These are phyloP conservation scores for Peniophora sp. DNA, from an alignment of 1,284 basidiomycete species.

Conservation along the genomic window DNA sequence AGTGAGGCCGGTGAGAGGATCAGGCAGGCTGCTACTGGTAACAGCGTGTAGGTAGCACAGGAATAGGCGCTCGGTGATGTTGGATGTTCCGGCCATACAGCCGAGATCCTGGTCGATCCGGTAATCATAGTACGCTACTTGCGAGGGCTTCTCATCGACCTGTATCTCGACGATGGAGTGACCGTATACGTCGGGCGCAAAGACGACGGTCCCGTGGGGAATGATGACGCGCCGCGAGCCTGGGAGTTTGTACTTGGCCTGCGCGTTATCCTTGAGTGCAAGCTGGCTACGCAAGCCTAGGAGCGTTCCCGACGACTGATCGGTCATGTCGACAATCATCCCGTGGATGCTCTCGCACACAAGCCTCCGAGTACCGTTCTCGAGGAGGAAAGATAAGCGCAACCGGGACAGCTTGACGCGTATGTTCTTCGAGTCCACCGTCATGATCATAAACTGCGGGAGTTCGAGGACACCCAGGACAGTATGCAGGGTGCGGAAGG, in stretches of 20 bases:
- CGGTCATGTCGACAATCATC: conserved; percentile 19
- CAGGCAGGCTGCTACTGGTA: conserved; percentile 32
- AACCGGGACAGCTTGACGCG: conserved; percentile 24
- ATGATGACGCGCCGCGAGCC: conserved; percentile 22
- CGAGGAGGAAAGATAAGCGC: conserved; percentile 26
- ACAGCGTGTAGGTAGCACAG: conserved; percentile 37
- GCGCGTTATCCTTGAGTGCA: conserved; percentile 21
- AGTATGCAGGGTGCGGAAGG: not conserved
- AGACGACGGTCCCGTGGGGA: conserved; percentile 25
- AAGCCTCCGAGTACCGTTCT: conserved; percentile 15
- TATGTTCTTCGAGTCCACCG: conserved; percentile 3
- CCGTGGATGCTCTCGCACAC: conserved; percentile 27
- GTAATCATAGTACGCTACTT: conserved; percentile 22
- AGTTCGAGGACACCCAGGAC: not conserved
- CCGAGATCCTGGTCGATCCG: conserved; percentile 29
- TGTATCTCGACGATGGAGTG: conserved; percentile 8
- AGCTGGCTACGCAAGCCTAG: conserved; percentile 32
- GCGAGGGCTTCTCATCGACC: not conserved
- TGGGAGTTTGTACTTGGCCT: conserved; percentile 2
- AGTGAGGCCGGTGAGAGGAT: conserved; percentile 35
- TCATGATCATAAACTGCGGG: not conserved
- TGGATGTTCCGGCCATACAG: conserved; percentile 24
- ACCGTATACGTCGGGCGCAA: conserved; percentile 1
- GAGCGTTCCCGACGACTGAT: conserved; percentile 29
- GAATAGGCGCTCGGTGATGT: conserved; percentile 27